Conservation (phyloP, 2,329 filamentous ascomycete genomes). For the Trichoderma pleuroti region DNA sequence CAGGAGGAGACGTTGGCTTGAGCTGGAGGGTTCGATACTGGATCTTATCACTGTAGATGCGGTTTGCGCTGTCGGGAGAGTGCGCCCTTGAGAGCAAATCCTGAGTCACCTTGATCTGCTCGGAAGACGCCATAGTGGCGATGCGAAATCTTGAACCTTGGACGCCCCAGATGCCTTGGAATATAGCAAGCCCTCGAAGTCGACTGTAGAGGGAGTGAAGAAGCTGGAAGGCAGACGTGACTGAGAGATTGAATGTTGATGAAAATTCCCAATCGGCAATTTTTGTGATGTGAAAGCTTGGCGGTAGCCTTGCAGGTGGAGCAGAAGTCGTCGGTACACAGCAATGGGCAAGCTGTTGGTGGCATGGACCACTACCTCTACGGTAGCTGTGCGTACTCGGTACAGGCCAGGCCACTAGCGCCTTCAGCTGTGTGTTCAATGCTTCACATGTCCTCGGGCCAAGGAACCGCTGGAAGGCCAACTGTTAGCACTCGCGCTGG, state of each 20-base stretch:
- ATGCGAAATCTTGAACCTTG: neutral
- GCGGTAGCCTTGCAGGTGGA: conserved; percentile 21
- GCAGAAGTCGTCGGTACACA: neutral
- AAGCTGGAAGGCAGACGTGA: neutral
- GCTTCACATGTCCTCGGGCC: conserved; percentile 17
- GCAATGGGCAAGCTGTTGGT: neutral
- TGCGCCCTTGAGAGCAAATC: conserved; percentile 74
- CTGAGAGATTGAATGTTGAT: neutral
- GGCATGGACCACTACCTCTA: neutral
- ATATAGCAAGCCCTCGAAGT: neutral
- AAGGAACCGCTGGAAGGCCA: neutral
- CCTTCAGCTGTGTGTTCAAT: neutral
- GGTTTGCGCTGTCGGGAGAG: conserved; percentile 64
- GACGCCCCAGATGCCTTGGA: too few species aligned
- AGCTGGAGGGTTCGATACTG: conserved; percentile 78
- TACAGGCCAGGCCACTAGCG: neutral
- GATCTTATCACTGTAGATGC: conserved; percentile 79
- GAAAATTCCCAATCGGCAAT: neutral
- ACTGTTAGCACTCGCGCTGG: neutral
- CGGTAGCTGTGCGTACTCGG: neutral
- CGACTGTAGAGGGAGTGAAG: neutral
- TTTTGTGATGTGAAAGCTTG: neutral
- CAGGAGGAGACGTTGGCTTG: conserved; percentile 66
- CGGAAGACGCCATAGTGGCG: conserved; percentile 33
- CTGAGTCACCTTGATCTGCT: conserved; percentile 47